Percentiles rank a stretch among this genome's conserved stretches.
Evolutionary conservation across 2,329 filamentous ascomycete species (phyloP).

Genomic region (Claviceps arundinis): DNA sequence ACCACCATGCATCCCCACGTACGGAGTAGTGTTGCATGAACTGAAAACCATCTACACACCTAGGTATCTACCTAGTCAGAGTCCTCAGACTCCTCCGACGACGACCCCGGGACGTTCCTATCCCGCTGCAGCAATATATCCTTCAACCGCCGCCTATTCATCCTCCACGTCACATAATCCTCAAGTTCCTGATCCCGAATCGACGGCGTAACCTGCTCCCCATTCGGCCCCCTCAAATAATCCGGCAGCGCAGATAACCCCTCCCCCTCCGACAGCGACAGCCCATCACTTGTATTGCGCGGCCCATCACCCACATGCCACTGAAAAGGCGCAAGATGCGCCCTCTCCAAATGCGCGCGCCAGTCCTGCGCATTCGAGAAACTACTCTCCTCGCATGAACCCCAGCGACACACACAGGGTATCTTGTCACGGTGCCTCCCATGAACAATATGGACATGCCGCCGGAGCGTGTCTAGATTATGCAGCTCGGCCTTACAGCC

Average conservation of each 20-base stretch:
- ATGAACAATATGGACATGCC: constrained; percentile 41
- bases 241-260: constrained; percentile 19
- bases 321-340: constrained; percentile 37
- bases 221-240: constrained; percentile 39
- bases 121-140: constrained; percentile 29
- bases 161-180: constrained; percentile 29
- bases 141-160: constrained; percentile 30
- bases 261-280: not conserved
- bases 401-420: constrained; percentile 17
- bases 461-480: constrained; percentile 44
- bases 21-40: too few relatives aligned
- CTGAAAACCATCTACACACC: not conserved
- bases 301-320: constrained; percentile 51
- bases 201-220: constrained; percentile 45
- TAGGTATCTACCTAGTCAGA: not conserved
- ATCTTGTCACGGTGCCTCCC: constrained; percentile 7
- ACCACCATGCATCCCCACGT: too few relatives aligned
- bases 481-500: constrained; percentile 47
- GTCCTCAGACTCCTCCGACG: not conserved
- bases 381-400: constrained; percentile 13
- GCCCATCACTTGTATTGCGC: constrained; percentile 23
- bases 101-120: constrained; percentile 25
- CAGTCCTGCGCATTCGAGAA: constrained; percentile 20
- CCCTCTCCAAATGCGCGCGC: constrained; percentile 35
- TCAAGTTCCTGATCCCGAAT: constrained; percentile 39